Base-by-base conservation (phyloP, 2,329 filamentous ascomycete genomes). In the Neoscytalidium dimidiatum region DNA sequence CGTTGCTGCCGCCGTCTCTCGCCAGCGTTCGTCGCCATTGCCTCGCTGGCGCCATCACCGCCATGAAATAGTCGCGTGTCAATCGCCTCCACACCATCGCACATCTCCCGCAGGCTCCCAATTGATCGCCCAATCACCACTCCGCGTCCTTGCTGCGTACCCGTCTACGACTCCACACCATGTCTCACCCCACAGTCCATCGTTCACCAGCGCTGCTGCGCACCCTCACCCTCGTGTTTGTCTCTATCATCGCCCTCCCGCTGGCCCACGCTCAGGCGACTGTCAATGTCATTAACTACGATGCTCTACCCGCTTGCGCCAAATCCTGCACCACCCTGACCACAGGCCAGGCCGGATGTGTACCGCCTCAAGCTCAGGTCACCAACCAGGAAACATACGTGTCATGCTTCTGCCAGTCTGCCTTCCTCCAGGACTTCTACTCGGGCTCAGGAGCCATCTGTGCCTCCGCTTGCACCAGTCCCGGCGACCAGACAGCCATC, bases 381-480 rank as follows among this genome's bases (percentile, higher is more conserved):
- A 82, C 83, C 57, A 81, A 83, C 53, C 75, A 83, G 44, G 72
- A 76, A 21, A 84, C 82, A 48, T 92, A 90, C 75, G 82, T 86
- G 60, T 81, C 83, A 38, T 96, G 92, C 78, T 93, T 96, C 80
- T 96, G 92, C 79, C 80, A 83, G 70, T 87, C 90, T 57, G 68
- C 81, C 13, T 79, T 83, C 23, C 87, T 92, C 64, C 84, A 85
- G 33, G 79, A 80, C 35, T 82, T 84, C 3, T 78, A 81, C 4
- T 17, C 28, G 21, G 85, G 85, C 4, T 52, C 49, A 8, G 28
- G 21, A 19, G 17, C 29, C n/a, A 84, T 91, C 14, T 94, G 92
- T 78, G 85, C 87, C 66, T 71, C 78, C 17, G 81, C 80, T 23
- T 92, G 90, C 71, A 77, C 82, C 13, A 79, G 77, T 7, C 75